phyloP scores from a whole-genome alignment of 2,329 filamentous ascomycete species.

The Botrytis galanthina region DNA sequence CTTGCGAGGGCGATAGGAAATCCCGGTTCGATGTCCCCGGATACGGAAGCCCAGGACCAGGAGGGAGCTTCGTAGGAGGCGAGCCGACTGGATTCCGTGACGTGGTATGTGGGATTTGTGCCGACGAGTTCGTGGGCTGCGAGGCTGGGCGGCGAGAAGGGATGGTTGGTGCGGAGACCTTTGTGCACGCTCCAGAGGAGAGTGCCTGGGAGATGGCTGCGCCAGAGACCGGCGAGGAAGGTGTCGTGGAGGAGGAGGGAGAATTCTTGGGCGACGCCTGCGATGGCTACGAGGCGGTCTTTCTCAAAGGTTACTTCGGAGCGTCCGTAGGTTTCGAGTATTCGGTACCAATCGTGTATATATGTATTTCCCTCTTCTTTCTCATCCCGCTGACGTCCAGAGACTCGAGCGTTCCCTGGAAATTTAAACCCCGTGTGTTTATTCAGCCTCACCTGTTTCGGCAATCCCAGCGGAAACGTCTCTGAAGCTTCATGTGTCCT shows the following conservation, averaged over 20 bases:
- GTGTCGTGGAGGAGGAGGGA: not conserved
- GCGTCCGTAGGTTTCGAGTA: not conserved
- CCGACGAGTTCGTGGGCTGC: not conserved
- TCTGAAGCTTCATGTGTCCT: not conserved
- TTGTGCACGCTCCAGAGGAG: not conserved
- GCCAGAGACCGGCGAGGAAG: not conserved
- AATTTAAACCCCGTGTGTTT: not conserved
- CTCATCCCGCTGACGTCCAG: not conserved
- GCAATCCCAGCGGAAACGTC: not conserved
- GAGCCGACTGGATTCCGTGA: not conserved
- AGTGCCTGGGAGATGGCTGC: not conserved
- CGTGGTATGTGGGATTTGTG: not conserved
- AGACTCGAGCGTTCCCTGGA: not conserved
- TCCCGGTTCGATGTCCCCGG: not conserved
- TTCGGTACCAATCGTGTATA: not conserved
- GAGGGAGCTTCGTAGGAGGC: not conserved
- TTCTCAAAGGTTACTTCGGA: not conserved
- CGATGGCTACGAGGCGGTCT: not conserved
- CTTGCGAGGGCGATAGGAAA: not conserved
- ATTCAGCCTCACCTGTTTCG: not conserved
- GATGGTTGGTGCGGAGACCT: not conserved
- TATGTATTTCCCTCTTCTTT: not conserved
- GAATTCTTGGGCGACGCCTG: not conserved
- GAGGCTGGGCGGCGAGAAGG: not conserved
- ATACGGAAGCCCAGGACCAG: not conserved